Percentiles rank a stretch among this genome's conserved stretches.
Conservation (phyloP, 2,329 filamentous ascomycete species). For the Claviceps capensis region DNA sequence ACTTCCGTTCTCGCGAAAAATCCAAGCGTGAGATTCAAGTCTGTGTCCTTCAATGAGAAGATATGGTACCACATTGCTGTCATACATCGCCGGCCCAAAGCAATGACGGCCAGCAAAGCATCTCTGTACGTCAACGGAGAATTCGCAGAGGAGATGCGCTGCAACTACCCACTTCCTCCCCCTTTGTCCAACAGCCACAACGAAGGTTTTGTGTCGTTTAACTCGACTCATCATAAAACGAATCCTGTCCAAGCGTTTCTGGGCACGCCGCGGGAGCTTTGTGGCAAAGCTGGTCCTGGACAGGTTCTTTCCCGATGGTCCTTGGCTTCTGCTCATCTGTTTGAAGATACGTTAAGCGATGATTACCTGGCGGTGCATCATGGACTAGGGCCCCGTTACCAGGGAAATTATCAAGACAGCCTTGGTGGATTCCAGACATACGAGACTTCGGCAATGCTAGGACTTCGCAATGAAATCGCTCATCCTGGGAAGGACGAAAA, state of each 20-base stretch:
- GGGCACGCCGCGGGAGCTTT: constrained; percentile 81
- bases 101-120: constrained; percentile 64
- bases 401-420: constrained; percentile 93
- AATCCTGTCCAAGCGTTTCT: constrained; percentile 81
- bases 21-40: constrained; percentile 89
- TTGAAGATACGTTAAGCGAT: constrained; percentile 77
- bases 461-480: constrained; percentile 79
- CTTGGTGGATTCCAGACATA: constrained; percentile 95
- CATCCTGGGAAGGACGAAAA: constrained; percentile 81
- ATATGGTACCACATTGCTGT: constrained; percentile 90
- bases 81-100: constrained; percentile 67
- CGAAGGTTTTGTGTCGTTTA: constrained; percentile 58
- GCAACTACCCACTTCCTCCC: constrained; percentile 71
- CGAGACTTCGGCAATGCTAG: constrained; percentile 77
- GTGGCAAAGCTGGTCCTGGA: constrained; percentile 58
- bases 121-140: constrained; percentile 86
- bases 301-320: constrained; percentile 74
- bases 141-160: constrained; percentile 83
- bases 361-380: constrained; percentile 85
- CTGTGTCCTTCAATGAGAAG: constrained; percentile 57
- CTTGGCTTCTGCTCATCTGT: constrained; percentile 75
- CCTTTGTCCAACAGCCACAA: constrained; percentile 47
- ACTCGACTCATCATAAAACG: constrained; percentile 40
- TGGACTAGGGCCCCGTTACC: constrained; percentile 78
- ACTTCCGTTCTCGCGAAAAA: constrained; percentile 78